Conservation (phyloP, 2,329 filamentous ascomycete genomes). For the Zalaria sp. region DNA sequence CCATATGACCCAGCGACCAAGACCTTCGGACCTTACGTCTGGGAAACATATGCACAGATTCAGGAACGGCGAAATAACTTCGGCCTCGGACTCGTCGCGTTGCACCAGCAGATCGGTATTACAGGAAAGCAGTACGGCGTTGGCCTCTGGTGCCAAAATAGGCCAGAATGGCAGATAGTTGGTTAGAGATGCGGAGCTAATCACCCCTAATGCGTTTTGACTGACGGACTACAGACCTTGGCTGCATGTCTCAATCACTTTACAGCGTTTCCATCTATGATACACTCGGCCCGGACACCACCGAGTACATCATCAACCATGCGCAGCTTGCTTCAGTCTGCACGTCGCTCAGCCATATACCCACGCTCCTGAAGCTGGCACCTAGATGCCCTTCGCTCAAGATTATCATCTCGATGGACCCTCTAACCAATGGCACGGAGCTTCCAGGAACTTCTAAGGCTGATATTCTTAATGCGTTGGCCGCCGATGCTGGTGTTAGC, state of each 20-base stretch:
- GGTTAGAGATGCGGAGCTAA: conserved; percentile 30
- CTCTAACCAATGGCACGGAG: conserved; percentile 62
- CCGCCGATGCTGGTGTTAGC: conserved; percentile 56
- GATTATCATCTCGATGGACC: conserved; percentile 75
- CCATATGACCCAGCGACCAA: conserved; percentile 64
- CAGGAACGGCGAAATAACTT: conserved; percentile 68
- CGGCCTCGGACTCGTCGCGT: conserved; percentile 69
- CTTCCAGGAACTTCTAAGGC: conserved; percentile 63
- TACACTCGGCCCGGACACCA: conserved; percentile 79
- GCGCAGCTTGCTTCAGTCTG: conserved; percentile 61
- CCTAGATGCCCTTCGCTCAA: conserved; percentile 69
- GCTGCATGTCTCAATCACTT: conserved; percentile 71
- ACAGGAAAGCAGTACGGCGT: conserved; percentile 55
- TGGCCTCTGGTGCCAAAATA: conserved; percentile 76
- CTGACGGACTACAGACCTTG: conserved; percentile 49
- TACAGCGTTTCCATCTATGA: conserved; percentile 93
- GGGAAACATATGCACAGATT: conserved; percentile 73
- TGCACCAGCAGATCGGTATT: conserved; percentile 62
- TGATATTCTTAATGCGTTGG: conserved; percentile 61
- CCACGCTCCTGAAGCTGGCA: conserved; percentile 65
- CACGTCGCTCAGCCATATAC: conserved; percentile 67
- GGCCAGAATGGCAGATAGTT: conserved; percentile 78
- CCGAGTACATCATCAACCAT: conserved; percentile 94
- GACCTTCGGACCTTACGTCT: conserved; percentile 63
- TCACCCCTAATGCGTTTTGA: conserved; percentile 1